Base-by-base conservation (phyloP, 2,329 filamentous ascomycete genomes). In the Penicillium paneum region DNA sequence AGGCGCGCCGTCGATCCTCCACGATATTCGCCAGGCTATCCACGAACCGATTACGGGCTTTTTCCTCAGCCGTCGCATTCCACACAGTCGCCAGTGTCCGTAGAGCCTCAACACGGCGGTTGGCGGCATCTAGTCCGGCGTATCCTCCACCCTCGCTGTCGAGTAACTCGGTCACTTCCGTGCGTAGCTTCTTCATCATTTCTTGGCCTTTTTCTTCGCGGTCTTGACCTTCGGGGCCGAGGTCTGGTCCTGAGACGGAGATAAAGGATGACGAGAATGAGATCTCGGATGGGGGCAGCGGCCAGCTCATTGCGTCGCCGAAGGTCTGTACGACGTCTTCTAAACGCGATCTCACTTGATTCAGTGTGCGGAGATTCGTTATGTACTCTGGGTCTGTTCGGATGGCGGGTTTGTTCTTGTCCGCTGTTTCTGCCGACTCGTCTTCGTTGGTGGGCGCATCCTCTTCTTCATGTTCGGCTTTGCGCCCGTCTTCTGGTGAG, bases 31-130 rank as follows among this genome's bases (percentile, higher is more conserved):
- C 85, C 64, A 99, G 72, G 48, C 82, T 81, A 60, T 97, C 93
- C 17, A 99, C 86, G 69, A 97, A 91, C 66, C 84, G 89, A 10
- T 77, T 76, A 49, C 94, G 80, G 6, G 91, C 90, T 74, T 90
- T 95, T 71, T 97, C 94, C 75, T 99, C 94, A 0, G 90, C 88
- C 2, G 94, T 97, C n/a, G 91, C 91, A 70, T 89, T 93, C 92
- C 94, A 99, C 21, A 99, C 86, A n/a, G 76, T 76, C 4, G 85
- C 84, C 59, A 97, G 75, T 58, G 86, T 82, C 66, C 91, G 87
- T 52, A 97, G 79, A 67, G 89, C 85, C 66, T 91, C 87, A 13
- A 97, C 86, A 41, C 90, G 80, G 52, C 81, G 80, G 12, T 83
- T 83, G 0, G 94, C 94, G 54, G 86, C 85, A 7, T 72, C 67